Percentiles rank a stretch among this genome's conserved stretches.
phyloP scores from a whole-genome alignment of 164 flowering plant species.

The Dillenia suffruticosa region DNA sequence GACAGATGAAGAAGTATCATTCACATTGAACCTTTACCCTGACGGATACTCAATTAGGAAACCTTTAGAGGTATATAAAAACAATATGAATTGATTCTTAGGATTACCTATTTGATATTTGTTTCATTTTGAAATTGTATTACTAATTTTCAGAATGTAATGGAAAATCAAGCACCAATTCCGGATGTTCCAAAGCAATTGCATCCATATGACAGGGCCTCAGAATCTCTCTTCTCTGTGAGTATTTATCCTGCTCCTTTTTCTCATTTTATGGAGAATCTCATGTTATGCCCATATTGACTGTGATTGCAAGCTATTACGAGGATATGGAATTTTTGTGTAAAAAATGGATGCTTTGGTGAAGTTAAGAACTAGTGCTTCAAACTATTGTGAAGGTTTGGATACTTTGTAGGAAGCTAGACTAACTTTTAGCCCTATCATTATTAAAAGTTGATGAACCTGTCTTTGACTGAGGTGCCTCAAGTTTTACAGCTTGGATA shows the following conservation, averaged over 20 bases:
- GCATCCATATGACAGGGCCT: slow-evolving; percentile 82
- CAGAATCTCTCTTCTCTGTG: slow-evolving; percentile 87
- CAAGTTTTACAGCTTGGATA: no score
- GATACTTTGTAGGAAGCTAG: no score
- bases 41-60: slow-evolving; percentile 83
- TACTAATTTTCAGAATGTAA: slow-evolving; percentile 45
- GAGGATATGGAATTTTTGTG: no score
- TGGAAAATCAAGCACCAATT: slow-evolving; percentile 30
- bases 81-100: neutral
- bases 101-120: neutral
- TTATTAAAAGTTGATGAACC: no score
- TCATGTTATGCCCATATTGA: no score
- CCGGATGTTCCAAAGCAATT: slow-evolving; percentile 61
- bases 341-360: no score
- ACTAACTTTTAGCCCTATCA: no score
- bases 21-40: slow-evolving; percentile 72
- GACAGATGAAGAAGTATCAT: slow-evolving; percentile 75
- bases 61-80: slow-evolving; percentile 60
- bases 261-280: no score
- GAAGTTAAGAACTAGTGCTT: no score
- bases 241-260: slow-evolving; percentile 11
- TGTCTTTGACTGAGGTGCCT: no score
- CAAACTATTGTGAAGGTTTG: no score
- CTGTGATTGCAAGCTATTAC: no score
- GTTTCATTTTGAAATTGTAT: slow-evolving; percentile 2